A percentile compares a stretch with the other conserved stretches of the same genome.
These are phyloP conservation scores for Hypoxylon sp. DNA, from an alignment of 2,329 filamentous ascomycete genomes.

Conservation along the genomic window DNA sequence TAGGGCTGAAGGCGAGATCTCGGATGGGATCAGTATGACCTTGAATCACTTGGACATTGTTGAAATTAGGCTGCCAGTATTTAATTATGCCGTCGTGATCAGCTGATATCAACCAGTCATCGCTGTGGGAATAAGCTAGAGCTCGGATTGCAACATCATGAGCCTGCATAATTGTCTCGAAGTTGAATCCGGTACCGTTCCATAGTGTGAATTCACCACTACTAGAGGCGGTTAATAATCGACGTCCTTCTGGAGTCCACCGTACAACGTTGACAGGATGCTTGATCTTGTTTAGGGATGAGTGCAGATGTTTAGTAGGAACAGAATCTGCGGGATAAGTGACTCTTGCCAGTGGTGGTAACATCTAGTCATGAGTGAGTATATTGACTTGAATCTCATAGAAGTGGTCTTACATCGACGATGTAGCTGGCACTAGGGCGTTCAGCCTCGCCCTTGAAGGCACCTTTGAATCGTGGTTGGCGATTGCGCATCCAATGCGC, in stretches of 20 bases:
- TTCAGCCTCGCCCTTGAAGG: slow-evolving; percentile 81
- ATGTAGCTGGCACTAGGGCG: slow-evolving; percentile 91
- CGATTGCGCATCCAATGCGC: slow-evolving; percentile 93
- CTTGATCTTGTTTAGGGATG: slow-evolving; percentile 98
- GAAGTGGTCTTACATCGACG: slow-evolving; percentile 77
- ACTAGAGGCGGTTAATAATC: slow-evolving; percentile 91
- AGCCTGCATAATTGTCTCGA: slow-evolving; percentile 99
- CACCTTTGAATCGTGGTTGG: slow-evolving; percentile 80
- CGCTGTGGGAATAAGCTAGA: slow-evolving; percentile 90
- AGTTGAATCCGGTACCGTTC: slow-evolving; percentile 99
- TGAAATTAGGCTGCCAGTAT: slow-evolving; percentile 99
- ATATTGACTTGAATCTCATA: slow-evolving; percentile 29
- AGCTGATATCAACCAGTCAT: slow-evolving; percentile 96
- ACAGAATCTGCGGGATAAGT: slow-evolving; percentile 86
- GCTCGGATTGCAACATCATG: slow-evolving; percentile 90
- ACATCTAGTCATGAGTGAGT: slow-evolving; percentile 72
- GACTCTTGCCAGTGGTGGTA: slow-evolving; percentile 83
- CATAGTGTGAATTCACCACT: slow-evolving; percentile 98
- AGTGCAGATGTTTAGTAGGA: slow-evolving; percentile 94
- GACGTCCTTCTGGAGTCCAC: slow-evolving; percentile 96
- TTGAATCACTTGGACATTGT: slow-evolving; percentile 95
- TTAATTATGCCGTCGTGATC: slow-evolving; percentile 97
- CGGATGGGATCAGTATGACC: slow-evolving; percentile 92
- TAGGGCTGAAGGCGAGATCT: slow-evolving; percentile 93
- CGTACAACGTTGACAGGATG: slow-evolving; percentile 97